These are phyloP conservation scores for Albifimbria verrucaria DNA, from an alignment of 2,329 filamentous ascomycete genomes.

Conservation along the genomic window DNA sequence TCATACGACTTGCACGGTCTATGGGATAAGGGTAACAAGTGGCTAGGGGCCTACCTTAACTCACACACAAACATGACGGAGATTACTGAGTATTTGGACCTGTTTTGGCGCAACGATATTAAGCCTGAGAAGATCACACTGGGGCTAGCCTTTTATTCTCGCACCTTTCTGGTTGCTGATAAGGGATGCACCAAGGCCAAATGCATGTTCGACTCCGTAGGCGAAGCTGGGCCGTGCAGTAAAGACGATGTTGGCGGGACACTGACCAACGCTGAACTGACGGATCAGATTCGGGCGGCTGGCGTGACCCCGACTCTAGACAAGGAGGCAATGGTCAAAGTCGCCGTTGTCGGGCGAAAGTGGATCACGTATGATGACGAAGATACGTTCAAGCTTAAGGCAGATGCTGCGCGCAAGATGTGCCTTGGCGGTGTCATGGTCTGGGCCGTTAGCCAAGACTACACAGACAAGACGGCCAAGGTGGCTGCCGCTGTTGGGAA, in stretches of 20 bases:
- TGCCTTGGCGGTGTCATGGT: conserved; percentile 11
- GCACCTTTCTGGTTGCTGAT: conserved; percentile 21
- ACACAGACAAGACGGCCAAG: neutral
- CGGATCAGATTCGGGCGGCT: conserved; percentile 18
- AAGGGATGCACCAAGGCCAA: conserved; percentile 19
- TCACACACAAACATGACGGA: conserved; percentile 43
- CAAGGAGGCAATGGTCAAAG: neutral
- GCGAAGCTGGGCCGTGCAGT: conserved; percentile 21
- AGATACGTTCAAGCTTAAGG: conserved; percentile 6
- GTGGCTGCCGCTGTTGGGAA: too few species aligned
- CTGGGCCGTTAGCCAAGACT: conserved; percentile 10
- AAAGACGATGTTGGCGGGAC: conserved; percentile 19
- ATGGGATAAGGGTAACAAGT: conserved; percentile 27
- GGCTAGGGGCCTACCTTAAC: conserved; percentile 21
- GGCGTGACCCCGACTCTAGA: neutral
- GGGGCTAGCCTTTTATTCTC: conserved; percentile 43
- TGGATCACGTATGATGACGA: conserved; percentile 8
- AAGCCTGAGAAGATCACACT: conserved; percentile 35
- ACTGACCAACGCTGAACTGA: conserved; percentile 25
- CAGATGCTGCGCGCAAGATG: conserved; percentile 3
- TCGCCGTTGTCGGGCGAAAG: neutral
- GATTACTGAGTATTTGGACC: conserved; percentile 35
- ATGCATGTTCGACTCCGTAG: conserved; percentile 23
- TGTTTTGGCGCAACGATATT: conserved; percentile 44
- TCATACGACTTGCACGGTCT: conserved; percentile 39